Conservation (phyloP, 306 rosid genomes). For the Morella rubra region DNA sequence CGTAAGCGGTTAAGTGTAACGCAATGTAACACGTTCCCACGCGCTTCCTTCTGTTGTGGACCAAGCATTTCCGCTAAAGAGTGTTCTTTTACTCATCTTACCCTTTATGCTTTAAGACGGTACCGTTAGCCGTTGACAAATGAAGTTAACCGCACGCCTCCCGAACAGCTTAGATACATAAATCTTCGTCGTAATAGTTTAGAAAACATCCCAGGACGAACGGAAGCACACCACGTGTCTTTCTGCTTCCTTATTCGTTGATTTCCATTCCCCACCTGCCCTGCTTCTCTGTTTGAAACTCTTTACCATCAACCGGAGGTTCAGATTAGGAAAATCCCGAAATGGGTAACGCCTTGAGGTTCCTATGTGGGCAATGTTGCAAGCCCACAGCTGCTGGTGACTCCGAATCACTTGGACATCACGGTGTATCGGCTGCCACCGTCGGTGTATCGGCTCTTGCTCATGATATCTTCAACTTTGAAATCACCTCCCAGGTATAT, state of each 20-base stretch:
- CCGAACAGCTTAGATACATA: too few relatives aligned
- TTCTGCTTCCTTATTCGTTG: neutral
- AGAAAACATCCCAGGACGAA: neutral
- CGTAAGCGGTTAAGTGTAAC: too few relatives aligned
- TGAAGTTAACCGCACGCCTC: too few relatives aligned
- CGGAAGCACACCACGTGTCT: conserved; percentile 6
- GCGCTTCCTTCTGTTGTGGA: too few relatives aligned
- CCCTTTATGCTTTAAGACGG: too few relatives aligned
- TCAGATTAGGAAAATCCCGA: conserved; percentile 17
- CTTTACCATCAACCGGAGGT: conserved; percentile 7
- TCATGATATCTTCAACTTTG: conserved; percentile 72
- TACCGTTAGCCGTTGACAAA: too few relatives aligned
- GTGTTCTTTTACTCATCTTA: too few relatives aligned
- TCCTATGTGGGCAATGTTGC: conserved; percentile 47
- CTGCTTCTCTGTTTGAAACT: neutral
- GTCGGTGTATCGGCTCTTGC: conserved; percentile 73
- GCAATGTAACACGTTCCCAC: too few relatives aligned
- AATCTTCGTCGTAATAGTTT: too few relatives aligned
- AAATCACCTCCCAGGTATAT: conserved; percentile 73
- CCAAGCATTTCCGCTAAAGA: too few relatives aligned
- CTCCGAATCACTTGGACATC: conserved; percentile 45
- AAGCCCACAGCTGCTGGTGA: conserved; percentile 49
- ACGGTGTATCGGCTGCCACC: conserved; percentile 54
- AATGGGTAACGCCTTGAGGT: conserved; percentile 69
- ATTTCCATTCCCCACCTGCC: too few relatives aligned